Evolutionary conservation across 257 asterid genomes (phyloP).

Genomic region (Gentiana macrophylla): DNA sequence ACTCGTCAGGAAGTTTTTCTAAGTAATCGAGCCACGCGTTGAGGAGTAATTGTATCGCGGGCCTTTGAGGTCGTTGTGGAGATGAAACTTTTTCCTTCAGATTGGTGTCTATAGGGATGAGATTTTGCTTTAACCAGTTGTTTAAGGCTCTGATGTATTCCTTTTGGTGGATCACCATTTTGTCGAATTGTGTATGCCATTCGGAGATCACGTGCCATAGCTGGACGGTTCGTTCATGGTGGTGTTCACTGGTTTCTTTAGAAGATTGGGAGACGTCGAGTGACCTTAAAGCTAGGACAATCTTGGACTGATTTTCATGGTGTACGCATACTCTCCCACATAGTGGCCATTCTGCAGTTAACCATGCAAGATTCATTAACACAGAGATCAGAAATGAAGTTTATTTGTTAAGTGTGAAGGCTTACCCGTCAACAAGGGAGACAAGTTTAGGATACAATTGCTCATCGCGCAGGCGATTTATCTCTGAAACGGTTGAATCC

Average conservation of each 20-base stretch:
- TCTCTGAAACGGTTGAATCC: conserved; percentile 97
- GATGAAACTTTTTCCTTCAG: conserved; percentile 71
- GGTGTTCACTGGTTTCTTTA: conserved; percentile 83
- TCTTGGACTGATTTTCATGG: conserved; percentile 55
- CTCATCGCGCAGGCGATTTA: conserved; percentile 76
- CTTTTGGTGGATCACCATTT: conserved; percentile 59
- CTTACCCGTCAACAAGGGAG: conserved; percentile 84
- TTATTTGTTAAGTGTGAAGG: conserved; percentile 2
- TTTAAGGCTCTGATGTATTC: conserved; percentile 60
- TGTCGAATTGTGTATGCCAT: conserved; percentile 59
- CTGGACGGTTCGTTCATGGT: conserved; percentile 75
- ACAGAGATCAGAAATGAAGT: too few species aligned
- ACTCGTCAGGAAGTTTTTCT: conserved; percentile 72
- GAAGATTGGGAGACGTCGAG: conserved; percentile 61
- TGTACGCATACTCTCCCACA: conserved; percentile 87
- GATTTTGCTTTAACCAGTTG: conserved; percentile 71
- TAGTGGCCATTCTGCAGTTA: conserved; percentile 66
- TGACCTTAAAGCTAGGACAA: conserved; percentile 41
- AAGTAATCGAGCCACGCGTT: conserved; percentile 67
- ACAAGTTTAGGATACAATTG: conserved; percentile 86
- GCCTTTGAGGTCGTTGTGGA: conserved; percentile 57
- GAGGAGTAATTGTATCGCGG: conserved; percentile 54
- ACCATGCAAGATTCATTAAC: not conserved
- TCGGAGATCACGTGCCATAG: conserved; percentile 70
- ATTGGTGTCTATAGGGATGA: conserved; percentile 77